Evolutionary conservation across 257 asterid genomes (phyloP).

Genomic region (Nicotiana obtusifolia): DNA sequence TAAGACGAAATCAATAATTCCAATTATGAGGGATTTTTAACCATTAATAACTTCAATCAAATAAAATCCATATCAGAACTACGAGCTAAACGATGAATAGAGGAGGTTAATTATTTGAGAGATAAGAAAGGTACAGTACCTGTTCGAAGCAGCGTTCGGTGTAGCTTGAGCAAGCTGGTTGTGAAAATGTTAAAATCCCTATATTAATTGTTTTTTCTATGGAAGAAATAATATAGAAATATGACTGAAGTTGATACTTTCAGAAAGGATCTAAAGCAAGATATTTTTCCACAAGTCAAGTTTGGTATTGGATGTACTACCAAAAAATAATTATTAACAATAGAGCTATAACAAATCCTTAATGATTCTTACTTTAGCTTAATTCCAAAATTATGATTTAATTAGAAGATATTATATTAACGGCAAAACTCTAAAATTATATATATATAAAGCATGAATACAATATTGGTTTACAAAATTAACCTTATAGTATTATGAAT

Average conservation of each 20-base stretch:
- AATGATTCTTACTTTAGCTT: too few species aligned
- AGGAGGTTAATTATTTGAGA: neutral
- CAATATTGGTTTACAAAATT: too few species aligned
- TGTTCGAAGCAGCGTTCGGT: neutral
- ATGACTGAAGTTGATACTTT: neutral
- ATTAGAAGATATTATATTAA: too few species aligned
- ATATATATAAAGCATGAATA: too few species aligned
- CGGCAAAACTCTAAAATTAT: too few species aligned
- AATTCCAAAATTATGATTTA: too few species aligned
- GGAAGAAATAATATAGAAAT: neutral
- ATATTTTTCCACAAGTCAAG: too few species aligned
- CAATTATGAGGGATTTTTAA: neutral
- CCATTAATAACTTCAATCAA: neutral
- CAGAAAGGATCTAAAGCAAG: neutral
- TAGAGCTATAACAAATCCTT: too few species aligned
- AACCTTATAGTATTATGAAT: too few species aligned
- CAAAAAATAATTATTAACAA: neutral
- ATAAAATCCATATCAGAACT: neutral
- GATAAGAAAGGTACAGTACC: neutral
- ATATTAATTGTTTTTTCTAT: neutral
- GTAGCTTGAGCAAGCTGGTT: neutral
- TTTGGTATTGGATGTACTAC: neutral
- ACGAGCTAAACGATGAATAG: neutral
- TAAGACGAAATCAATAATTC: neutral
- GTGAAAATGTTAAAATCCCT: neutral